Base-by-base conservation (phyloP, 805 yeast genomes). In the Metschnikowia gruessii region DNA sequence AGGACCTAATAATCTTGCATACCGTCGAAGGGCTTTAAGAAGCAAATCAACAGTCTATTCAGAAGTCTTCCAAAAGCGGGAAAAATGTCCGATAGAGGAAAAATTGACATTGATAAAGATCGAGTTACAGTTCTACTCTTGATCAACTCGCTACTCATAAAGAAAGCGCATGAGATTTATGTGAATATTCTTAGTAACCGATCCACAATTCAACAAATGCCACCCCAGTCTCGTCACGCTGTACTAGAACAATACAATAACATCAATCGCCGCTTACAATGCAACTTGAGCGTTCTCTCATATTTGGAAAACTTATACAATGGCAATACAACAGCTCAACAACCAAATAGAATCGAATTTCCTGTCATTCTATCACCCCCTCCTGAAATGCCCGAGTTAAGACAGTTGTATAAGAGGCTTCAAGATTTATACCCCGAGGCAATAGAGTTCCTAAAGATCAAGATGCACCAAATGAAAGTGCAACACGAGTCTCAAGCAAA, bases 341-440 rank as follows among this genome's bases (percentile, higher is more conserved):
- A 57, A 37, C 57, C 59, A 0, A 49, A 49, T 43, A 58, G 40
- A 47, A 58, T 40, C 51, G 62, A 24, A 13, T 72, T 72, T 45
- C 85, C 85, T 2, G 70, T 74, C 26, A 75, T 79, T 34, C 69
- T 79, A 48, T 65, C 77, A 1, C 75, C 85, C 4, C 83, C 83
- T 7, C 72, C 72, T 3, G 82, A 77, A 37, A 68, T 78, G 64
- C 81, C 82, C 0, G 83, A 78, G 52, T 64, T 80, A 36, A 64
- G 65, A 42, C 74, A 69, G 32, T 67, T 74, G 34, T 80, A 80
- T 58, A 65, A 66, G n/a, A 64, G 68, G 40, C 61, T 75, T 22
- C 77, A 74, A 53, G 74, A 73, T 43, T 56, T 80, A 31, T 80
- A 79, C 50, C 82, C 82, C 0, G 83, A 79, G 49, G 80, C 81